Conservation (phyloP, 78 protist species). For the Chrysochromulina tobinii region DNA sequence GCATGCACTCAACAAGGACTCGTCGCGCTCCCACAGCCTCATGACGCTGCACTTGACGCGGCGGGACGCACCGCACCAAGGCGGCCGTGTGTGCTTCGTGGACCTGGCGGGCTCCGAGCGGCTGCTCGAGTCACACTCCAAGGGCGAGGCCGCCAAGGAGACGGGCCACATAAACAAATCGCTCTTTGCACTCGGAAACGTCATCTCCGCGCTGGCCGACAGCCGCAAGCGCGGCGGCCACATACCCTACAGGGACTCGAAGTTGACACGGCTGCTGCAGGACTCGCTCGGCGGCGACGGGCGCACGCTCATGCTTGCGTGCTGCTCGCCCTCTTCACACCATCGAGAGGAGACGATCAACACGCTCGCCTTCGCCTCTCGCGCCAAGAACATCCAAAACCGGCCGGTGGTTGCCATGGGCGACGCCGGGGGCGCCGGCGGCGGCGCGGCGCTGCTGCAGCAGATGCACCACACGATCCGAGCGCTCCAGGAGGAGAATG, state of each 20-base stretch:
- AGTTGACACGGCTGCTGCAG: slow-evolving; percentile 60
- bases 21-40: slow-evolving; percentile 46
- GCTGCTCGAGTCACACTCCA: neutral
- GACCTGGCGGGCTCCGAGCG: slow-evolving; percentile 66
- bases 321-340: slow-evolving; percentile 8
- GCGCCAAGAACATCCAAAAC: slow-evolving; percentile 55
- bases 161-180: slow-evolving; percentile 52
- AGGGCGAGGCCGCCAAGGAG: slow-evolving; percentile 33
- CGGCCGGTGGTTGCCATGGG: slow-evolving; percentile 21
- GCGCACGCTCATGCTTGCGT: slow-evolving; percentile 40
- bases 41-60: neutral
- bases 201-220: slow-evolving; percentile 53
- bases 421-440: too few species aligned
- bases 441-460: neutral
- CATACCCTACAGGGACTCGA: slow-evolving; percentile 70
- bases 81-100: slow-evolving; percentile 29
- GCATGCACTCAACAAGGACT: slow-evolving; percentile 45
- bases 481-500: neutral
- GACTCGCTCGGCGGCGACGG: slow-evolving; percentile 65
- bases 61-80: neutral
- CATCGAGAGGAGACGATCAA: slow-evolving; percentile 33
- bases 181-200: slow-evolving; percentile 56
- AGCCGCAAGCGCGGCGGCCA: slow-evolving; percentile 8
- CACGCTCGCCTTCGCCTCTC: slow-evolving; percentile 53
- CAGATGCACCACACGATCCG: neutral